These are phyloP conservation scores for Botryotinia globosa DNA, from an alignment of 2,329 filamentous ascomycete genomes.

Conservation along the genomic window DNA sequence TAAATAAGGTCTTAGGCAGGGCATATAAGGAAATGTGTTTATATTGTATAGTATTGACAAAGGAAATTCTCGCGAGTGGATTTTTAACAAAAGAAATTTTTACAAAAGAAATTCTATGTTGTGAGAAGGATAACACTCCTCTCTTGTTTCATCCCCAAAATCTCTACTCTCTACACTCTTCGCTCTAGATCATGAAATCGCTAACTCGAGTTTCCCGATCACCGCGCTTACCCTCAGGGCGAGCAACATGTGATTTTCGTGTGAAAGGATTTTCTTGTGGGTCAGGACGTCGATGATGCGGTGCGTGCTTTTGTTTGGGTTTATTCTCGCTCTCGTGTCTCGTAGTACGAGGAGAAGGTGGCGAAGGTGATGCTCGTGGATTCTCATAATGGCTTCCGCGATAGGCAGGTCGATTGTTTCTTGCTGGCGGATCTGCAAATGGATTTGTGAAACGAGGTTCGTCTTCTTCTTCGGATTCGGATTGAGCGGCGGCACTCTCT, in stretches of 20 bases:
- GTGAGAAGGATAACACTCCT: conserved; percentile 8
- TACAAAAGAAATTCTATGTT: background rate
- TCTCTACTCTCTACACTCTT: background rate
- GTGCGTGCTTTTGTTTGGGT: background rate
- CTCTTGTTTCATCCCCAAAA: background rate
- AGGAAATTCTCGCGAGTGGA: conserved; percentile 2
- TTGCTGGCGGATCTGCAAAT: background rate
- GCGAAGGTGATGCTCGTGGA: background rate
- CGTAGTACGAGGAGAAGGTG: conserved; percentile 12
- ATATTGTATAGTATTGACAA: conserved; percentile 7
- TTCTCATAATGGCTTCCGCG: background rate
- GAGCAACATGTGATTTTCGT: conserved; percentile 3
- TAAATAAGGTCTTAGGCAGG: background rate
- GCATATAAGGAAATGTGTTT: background rate
- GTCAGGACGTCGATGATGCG: background rate
- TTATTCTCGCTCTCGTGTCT: background rate
- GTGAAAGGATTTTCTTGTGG: background rate
- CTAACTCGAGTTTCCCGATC: background rate
- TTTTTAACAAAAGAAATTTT: background rate
- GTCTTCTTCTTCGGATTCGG: background rate
- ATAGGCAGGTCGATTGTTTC: background rate
- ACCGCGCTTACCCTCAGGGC: background rate
- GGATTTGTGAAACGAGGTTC: background rate
- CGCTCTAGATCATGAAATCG: conserved; percentile 4
- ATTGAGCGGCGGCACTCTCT: background rate